Base-by-base conservation (phyloP, 2,329 filamentous ascomycete genomes). In the Pseudohalonectria lignicola region DNA sequence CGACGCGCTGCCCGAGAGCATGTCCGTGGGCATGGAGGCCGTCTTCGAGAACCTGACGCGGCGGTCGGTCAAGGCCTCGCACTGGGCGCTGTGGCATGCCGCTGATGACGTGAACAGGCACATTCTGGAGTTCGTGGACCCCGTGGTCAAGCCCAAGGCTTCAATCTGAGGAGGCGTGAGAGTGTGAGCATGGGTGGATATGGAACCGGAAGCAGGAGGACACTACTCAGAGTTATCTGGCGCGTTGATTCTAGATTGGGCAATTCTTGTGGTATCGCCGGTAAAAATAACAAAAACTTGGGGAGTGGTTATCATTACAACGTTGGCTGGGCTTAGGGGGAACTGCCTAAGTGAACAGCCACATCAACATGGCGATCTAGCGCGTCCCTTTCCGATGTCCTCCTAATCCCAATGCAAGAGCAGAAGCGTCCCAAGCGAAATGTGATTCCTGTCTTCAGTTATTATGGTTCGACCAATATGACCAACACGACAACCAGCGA, bases 71-170 rank as follows among this genome's bases (percentile, higher is more conserved):
- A 39, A 79, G 26, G 71, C 81, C 0, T 66, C 70, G 15, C 92
- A 96, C 60, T 96, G 90, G 90, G 84, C 81, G 33, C 61, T 94
- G 53, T 79, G 76, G 66, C 76, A 94, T 64, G 74, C 73, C 45
- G 70, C 81, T 0, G 72, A 68, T 17, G 74, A 81, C 49, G 74
- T 86, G 3, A 95, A 95, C 57, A 56, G 53, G 36, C 63, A 78
- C 43, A 67, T 94, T 47, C 67, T 63, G 40, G 66, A 71, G 41
- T 94, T 87, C 74, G 47, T 93, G 43, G 67, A 72, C 41, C 23
- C 23, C 8, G 67, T 79, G 31, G 40, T 65, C 18, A 53, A 53
- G 26, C 20, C 17, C 7, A 61, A 60, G 54, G 54, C 59, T 2
- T 53, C 58, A 6, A 51, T 67, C n/a, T 67, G 43, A 53, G 30